Evolutionary conservation across 257 asterid species (phyloP).

Genomic region (Knoxia roxburghii): DNA sequence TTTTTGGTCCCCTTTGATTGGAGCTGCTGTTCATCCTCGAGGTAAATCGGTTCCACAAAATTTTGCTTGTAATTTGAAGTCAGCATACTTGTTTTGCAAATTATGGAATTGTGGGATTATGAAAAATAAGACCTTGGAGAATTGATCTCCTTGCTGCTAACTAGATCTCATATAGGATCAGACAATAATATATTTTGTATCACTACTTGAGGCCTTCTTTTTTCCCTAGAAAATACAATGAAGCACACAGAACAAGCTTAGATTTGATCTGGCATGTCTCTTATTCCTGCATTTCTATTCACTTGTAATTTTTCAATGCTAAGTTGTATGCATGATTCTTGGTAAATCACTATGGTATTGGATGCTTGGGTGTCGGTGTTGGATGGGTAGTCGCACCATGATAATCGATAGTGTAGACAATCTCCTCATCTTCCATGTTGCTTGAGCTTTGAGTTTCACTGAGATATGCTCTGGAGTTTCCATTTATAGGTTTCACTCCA

Average conservation of each 20-base stretch:
- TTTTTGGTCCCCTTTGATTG: not conserved
- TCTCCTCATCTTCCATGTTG: slow-evolving; percentile 15
- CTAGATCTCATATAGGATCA: not conserved
- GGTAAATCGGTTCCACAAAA: not conserved
- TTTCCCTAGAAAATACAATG: not conserved
- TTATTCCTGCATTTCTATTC: slow-evolving; percentile 10
- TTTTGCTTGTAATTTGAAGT: not conserved
- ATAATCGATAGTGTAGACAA: slow-evolving; percentile 23
- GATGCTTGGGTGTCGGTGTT: slow-evolving; percentile 25
- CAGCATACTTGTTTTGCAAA: not conserved
- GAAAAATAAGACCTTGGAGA: not conserved
- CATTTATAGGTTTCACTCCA: slow-evolving; percentile 5
- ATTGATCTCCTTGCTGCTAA: not conserved
- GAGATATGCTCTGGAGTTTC: not conserved
- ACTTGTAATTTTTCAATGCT: not conserved
- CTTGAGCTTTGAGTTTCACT: slow-evolving; percentile 12
- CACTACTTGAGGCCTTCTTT: not conserved
- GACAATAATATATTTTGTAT: not conserved
- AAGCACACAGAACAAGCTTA: slow-evolving; percentile 5
- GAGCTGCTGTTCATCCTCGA: not conserved
- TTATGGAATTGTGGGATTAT: not conserved
- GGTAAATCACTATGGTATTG: slow-evolving; percentile 12
- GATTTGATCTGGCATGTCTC: slow-evolving; percentile 3
- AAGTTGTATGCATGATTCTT: not conserved
- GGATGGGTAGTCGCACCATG: slow-evolving; percentile 28